These are phyloP conservation scores for Triticum urartu DNA, from an alignment of 176 grass and related monocot genomes.

Conservation along the genomic window DNA sequence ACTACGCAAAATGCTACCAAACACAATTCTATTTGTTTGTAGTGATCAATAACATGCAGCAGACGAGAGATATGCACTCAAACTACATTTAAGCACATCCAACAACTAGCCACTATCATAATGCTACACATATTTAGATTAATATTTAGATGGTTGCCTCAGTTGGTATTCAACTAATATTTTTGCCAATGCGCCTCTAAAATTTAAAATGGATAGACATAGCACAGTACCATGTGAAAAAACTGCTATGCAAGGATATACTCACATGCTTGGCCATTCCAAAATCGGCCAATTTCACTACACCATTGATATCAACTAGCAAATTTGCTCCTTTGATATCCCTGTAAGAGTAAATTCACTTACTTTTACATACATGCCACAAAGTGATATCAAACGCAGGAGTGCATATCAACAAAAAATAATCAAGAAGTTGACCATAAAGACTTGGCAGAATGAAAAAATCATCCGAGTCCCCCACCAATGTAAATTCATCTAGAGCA, in stretches of 20 bases:
- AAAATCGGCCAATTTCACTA: slow-evolving; percentile 96
- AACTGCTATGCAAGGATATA: slow-evolving; percentile 22
- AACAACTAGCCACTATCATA: neutral
- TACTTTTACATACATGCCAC: slow-evolving; percentile 8
- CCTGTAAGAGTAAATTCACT: slow-evolving; percentile 47
- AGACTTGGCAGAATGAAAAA: neutral
- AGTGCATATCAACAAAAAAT: slow-evolving; percentile 10
- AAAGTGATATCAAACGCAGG: neutral
- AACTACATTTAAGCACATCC: neutral
- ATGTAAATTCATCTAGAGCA: neutral
- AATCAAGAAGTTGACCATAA: neutral
- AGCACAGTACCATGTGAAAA: slow-evolving; percentile 7
- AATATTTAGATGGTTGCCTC: neutral
- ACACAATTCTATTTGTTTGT: slow-evolving; percentile 3
- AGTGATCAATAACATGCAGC: slow-evolving; percentile 5
- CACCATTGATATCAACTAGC: slow-evolving; percentile 78
- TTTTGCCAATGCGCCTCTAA: neutral
- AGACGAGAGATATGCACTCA: neutral
- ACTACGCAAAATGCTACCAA: neutral
- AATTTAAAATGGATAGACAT: slow-evolving; percentile 15
- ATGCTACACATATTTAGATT: neutral
- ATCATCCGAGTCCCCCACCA: neutral
- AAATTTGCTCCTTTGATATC: slow-evolving; percentile 99
- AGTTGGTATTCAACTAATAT: neutral
- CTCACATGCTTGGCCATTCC: slow-evolving; percentile 96